phyloP scores from a whole-genome alignment of 2,329 filamentous ascomycete species.

The Paecilomyces formosus region DNA sequence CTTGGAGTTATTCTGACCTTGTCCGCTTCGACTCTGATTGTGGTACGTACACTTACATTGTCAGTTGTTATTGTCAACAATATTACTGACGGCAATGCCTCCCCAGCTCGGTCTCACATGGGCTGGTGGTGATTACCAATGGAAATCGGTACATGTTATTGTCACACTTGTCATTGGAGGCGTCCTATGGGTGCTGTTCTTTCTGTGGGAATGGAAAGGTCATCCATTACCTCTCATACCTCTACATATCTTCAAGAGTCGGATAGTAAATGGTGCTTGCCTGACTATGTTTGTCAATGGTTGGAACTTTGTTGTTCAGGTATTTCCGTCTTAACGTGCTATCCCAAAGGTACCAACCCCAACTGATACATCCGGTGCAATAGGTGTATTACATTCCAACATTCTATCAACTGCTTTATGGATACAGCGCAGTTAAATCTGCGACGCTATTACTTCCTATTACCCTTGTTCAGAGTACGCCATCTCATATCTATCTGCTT shows the following conservation, averaged over 20 bases:
- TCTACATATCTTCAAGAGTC: constrained; percentile 46
- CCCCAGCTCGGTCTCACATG: constrained; percentile 49
- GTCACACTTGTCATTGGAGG: constrained; percentile 47
- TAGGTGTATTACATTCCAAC: constrained; percentile 55
- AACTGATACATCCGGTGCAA: constrained; percentile 17
- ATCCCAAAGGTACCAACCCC: constrained; percentile 23
- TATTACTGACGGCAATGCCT: constrained; percentile 30
- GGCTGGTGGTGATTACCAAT: constrained; percentile 53
- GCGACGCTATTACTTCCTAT: constrained; percentile 47
- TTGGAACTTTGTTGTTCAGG: constrained; percentile 53
- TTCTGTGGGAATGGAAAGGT: constrained; percentile 29
- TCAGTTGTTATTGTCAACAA: constrained; percentile 16
- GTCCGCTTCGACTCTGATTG: constrained; percentile 18
- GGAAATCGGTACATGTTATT: constrained; percentile 50
- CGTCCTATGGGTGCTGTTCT: constrained; percentile 17
- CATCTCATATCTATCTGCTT: constrained; percentile 24
- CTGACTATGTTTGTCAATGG: constrained; percentile 53
- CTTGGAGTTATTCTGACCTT: constrained; percentile 42
- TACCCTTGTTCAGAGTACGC: constrained; percentile 38
- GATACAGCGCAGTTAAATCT: constrained; percentile 37
- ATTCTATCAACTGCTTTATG: constrained; percentile 52
- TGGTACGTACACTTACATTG: constrained; percentile 29
- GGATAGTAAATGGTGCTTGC: constrained; percentile 48
- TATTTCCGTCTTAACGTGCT: constrained; percentile 10
- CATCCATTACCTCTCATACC: constrained; percentile 14